phyloP scores from a whole-genome alignment of 139 green algal species.

The Marvania coccoides region DNA sequence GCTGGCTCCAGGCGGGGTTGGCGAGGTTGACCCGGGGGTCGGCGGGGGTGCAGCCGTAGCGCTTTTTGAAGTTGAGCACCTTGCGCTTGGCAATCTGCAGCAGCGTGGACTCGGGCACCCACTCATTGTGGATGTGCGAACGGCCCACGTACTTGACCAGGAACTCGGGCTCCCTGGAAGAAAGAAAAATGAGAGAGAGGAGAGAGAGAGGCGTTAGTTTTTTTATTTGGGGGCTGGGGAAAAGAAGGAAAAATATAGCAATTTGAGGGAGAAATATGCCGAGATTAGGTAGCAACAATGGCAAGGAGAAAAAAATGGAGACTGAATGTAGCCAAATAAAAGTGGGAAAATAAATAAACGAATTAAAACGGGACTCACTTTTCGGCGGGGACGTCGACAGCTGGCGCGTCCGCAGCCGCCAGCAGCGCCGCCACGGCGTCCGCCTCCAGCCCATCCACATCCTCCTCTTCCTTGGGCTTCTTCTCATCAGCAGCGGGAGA shows the following conservation, averaged over 20 bases:
- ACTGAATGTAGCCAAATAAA: not conserved
- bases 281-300: too few species aligned
- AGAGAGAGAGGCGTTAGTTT: too few species aligned
- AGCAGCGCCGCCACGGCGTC: conserved; percentile 55
- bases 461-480: not conserved
- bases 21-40: conserved; percentile 27
- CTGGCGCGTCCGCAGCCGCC: conserved; percentile 29
- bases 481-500: not conserved
- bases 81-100: conserved; percentile 62
- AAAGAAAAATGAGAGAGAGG: too few species aligned
- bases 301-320: not conserved
- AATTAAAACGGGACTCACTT: not conserved
- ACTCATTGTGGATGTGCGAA: conserved; percentile 81
- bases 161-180: conserved; percentile 58
- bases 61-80: conserved; percentile 76
- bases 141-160: conserved; percentile 74
- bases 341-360: not conserved
- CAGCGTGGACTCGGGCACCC: conserved; percentile 55
- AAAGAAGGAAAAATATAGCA: not conserved
- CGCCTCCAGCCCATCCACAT: conserved; percentile 17
- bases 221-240: too few species aligned
- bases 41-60: conserved; percentile 26
- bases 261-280: not conserved
- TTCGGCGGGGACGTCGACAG: not conserved
- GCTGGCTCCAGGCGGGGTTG: conserved; percentile 41